These are phyloP conservation scores for Rhynchospora breviuscula DNA, from an alignment of 176 grass and related monocot species.

Conservation along the genomic window DNA sequence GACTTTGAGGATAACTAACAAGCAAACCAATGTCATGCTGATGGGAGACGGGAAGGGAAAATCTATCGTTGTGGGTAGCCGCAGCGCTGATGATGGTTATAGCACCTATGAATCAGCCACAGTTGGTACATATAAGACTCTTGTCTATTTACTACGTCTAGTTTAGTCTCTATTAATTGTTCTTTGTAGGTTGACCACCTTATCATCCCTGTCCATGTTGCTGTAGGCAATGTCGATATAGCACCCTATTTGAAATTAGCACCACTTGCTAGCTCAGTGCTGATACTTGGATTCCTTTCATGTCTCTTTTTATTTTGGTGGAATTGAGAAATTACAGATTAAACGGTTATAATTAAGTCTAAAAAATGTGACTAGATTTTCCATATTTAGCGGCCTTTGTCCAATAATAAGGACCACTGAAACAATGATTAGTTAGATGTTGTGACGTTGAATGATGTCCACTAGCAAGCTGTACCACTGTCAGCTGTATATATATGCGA, in stretches of 20 bases:
- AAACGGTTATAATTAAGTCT: background rate
- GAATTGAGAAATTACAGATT: background rate
- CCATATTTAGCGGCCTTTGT: background rate
- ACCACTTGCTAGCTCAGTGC: background rate
- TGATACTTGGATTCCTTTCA: background rate
- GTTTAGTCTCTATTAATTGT: background rate
- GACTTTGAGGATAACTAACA: constrained; percentile 41
- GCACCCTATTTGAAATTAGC: background rate
- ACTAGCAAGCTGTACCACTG: background rate
- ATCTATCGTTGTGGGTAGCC: constrained; percentile 55
- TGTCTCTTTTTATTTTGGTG: background rate
- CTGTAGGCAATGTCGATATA: background rate
- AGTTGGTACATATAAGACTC: constrained; percentile 37
- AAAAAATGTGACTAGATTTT: background rate
- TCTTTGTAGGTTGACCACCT: background rate
- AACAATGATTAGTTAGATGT: constrained; percentile 1
- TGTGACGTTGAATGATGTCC: background rate
- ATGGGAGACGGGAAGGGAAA: constrained; percentile 82
- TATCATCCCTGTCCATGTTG: background rate
- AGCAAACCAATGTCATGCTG: constrained; percentile 59
- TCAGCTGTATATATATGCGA: background rate
- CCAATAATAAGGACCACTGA: background rate
- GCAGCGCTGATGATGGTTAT: constrained; percentile 41
- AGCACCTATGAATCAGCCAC: constrained; percentile 63
- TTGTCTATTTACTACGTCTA: background rate